These are phyloP conservation scores for Triglochin maritima DNA, from an alignment of 106 monocot genomes.

Conservation along the genomic window DNA sequence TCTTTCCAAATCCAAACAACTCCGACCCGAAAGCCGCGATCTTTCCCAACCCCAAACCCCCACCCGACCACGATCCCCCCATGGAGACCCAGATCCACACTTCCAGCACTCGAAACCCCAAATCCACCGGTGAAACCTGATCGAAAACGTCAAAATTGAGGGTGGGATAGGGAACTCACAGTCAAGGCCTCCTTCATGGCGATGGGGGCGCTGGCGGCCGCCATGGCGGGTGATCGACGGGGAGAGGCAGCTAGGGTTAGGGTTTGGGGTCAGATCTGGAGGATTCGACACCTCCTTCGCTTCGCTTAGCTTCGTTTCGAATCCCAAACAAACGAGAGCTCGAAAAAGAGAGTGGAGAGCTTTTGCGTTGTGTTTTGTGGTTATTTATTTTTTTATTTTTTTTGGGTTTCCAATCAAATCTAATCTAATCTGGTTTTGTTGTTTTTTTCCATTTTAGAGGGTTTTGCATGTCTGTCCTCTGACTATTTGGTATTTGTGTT, in stretches of 20 bases:
- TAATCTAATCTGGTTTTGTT: too few species aligned
- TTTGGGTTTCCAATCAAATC: not conserved
- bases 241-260: constrained; percentile 4
- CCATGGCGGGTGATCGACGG: constrained; percentile 16
- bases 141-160: not conserved
- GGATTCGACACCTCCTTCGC: not conserved
- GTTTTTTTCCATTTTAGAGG: too few species aligned
- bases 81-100: too few species aligned
- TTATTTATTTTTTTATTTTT: too few species aligned
- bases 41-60: not conserved
- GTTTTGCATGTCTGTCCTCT: too few species aligned
- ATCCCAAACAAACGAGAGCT: not conserved
- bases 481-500: too few species aligned
- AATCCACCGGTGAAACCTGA: too few species aligned
- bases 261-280: not conserved
- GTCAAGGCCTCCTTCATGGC: constrained; percentile 32
- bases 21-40: not conserved
- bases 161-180: constrained; percentile 11
- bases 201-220: constrained; percentile 37
- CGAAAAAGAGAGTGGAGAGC: not conserved
- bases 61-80: not conserved
- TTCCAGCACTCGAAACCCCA: too few species aligned
- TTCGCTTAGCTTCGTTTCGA: not conserved
- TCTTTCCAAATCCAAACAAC: not conserved
- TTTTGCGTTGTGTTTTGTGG: not conserved